Conservation (phyloP, 305 asterid genomes). For the Withania somnifera region DNA sequence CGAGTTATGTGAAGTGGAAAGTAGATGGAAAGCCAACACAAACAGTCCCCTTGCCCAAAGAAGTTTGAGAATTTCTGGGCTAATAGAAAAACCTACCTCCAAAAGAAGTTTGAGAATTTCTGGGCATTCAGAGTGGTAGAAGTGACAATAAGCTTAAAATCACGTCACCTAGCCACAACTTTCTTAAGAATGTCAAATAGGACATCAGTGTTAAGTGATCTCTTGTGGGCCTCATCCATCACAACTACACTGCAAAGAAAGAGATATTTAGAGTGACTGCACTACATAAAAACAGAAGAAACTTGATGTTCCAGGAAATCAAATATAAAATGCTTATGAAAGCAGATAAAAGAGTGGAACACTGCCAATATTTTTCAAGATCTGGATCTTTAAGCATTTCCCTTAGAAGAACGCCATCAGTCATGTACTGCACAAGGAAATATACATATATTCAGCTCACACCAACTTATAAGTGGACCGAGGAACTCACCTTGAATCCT, state of each 20-base stretch:
- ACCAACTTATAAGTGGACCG: neutral
- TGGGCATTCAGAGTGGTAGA: slow-evolving; percentile 94
- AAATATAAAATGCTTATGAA: neutral
- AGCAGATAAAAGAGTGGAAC: neutral
- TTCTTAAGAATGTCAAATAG: slow-evolving; percentile 94
- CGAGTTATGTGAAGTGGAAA: neutral
- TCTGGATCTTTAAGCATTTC: slow-evolving; percentile 96
- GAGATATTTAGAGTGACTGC: neutral
- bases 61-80: slow-evolving; percentile 71
- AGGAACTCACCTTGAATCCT: neutral
- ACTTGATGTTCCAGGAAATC: neutral
- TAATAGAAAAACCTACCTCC: slow-evolving; percentile 44
- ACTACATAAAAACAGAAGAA: neutral
- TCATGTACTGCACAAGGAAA: slow-evolving; percentile 69
- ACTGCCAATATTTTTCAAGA: slow-evolving; percentile 90
- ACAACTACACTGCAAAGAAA: slow-evolving; percentile 51
- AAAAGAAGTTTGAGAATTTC: slow-evolving; percentile 86
- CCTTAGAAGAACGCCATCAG: slow-evolving; percentile 96
- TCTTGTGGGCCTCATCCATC: slow-evolving; percentile 99
- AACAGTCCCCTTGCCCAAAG: slow-evolving; percentile 19
- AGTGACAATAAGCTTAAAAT: slow-evolving; percentile 95
- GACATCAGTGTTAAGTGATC: slow-evolving; percentile 87
- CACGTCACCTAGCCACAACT: slow-evolving; percentile 91
- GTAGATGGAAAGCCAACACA: neutral
- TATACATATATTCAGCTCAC: neutral